Conservation (phyloP, 2,329 filamentous ascomycete genomes). For the Ophiostoma novo-ulmi region DNA sequence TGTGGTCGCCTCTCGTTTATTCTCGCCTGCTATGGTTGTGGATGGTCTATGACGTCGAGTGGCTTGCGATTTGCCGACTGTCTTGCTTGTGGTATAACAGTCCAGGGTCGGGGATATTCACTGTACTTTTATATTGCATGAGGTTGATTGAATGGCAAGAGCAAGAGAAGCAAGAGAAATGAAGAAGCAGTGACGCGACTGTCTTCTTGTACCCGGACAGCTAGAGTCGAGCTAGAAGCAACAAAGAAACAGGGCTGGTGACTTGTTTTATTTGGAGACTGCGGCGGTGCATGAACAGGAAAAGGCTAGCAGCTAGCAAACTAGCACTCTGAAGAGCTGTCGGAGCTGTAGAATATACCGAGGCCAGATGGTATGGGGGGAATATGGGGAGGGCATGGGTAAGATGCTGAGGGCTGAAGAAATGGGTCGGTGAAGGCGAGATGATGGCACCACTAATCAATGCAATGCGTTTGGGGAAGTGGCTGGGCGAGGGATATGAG, state of each 20-base stretch:
- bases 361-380: background rate
- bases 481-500: background rate
- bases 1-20: background rate
- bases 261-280: slow-evolving; percentile 5
- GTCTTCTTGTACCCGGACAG: background rate
- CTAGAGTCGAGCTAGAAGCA: background rate
- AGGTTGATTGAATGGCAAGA: background rate
- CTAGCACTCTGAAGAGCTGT: background rate
- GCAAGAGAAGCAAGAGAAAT: background rate
- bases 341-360: background rate
- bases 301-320: background rate
- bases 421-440: slow-evolving; percentile 5
- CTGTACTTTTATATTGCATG: background rate
- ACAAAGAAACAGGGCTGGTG: slow-evolving; percentile 11
- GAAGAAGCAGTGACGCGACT: background rate
- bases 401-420: background rate
- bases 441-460: slow-evolving; percentile 10
- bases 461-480: background rate
- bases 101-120: background rate
- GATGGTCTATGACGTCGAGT: slow-evolving; percentile 17
- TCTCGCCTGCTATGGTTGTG: background rate
- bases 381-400: too few relatives aligned
- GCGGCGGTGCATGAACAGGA: background rate
- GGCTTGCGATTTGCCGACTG: slow-evolving; percentile 7
- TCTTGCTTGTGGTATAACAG: background rate